phyloP scores from a whole-genome alignment of 2,329 filamentous ascomycete species.

The Colletotrichum camelliae region DNA sequence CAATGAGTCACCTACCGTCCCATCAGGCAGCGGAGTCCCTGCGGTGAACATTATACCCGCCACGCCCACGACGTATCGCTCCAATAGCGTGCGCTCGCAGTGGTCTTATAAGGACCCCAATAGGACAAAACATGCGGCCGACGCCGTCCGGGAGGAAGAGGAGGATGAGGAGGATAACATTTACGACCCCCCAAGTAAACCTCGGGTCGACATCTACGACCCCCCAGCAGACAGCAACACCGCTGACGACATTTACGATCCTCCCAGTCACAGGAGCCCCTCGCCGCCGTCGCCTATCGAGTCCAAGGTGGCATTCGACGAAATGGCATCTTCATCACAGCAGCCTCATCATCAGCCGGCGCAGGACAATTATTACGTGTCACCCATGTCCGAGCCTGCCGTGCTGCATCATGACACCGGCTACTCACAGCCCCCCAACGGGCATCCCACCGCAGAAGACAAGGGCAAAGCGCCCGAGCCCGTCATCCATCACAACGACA shows the following conservation, averaged over 20 bases:
- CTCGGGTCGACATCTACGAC: neutral
- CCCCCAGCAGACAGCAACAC: neutral
- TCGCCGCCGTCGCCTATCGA: neutral
- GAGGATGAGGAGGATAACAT: conserved; percentile 12
- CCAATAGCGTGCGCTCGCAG: conserved; percentile 18
- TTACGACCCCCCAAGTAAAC: conserved; percentile 5
- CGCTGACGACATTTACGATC: conserved; percentile 7
- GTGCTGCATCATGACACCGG: neutral
- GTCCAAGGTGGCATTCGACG: neutral
- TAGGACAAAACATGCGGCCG: neutral
- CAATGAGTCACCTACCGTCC: conserved; percentile 8
- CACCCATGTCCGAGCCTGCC: conserved; percentile 3
- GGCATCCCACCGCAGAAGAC: neutral
- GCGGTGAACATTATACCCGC: conserved; percentile 19
- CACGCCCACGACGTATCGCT: conserved; percentile 15
- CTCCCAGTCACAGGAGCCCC: neutral
- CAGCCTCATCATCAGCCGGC: neutral
- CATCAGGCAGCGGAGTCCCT: conserved; percentile 11
- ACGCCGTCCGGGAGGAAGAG: conserved; percentile 8
- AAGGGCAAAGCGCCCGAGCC: conserved; percentile 8
- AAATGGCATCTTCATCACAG: neutral
- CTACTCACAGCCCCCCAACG: neutral
- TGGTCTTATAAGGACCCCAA: neutral
- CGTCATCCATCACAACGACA: neutral
- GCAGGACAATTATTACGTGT: neutral